These are phyloP conservation scores for Endotrypanum monterogeii DNA, from an alignment of 208 protist species.

Conservation along the genomic window DNA sequence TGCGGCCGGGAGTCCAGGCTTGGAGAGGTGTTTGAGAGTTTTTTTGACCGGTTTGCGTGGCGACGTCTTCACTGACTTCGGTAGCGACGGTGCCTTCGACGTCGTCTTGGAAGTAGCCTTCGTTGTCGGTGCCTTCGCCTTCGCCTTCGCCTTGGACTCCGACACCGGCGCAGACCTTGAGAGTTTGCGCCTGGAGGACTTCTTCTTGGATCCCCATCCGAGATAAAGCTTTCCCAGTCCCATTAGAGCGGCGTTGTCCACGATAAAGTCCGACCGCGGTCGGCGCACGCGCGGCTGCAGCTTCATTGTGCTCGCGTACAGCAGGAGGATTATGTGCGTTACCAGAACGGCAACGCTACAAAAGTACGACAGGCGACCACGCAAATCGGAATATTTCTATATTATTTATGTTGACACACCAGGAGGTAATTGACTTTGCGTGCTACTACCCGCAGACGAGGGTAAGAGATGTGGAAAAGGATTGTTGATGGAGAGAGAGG, in stretches of 20 bases:
- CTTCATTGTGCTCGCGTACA: no score
- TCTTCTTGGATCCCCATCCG: slow-evolving; percentile 22
- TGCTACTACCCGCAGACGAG: not conserved
- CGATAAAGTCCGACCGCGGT: slow-evolving; percentile 29
- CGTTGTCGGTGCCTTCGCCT: not conserved
- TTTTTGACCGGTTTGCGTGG: slow-evolving; percentile 11
- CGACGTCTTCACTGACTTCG: not conserved
- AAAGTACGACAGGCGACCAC: no score
- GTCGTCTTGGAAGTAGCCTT: not conserved
- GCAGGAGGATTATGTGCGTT: no score
- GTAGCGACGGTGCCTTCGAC: not conserved
- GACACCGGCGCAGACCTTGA: not conserved
- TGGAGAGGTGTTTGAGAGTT: not conserved
- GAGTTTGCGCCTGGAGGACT: not conserved
- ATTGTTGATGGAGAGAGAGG: not conserved
- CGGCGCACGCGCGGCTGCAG: slow-evolving; percentile 33
- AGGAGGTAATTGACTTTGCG: not conserved
- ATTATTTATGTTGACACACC: not conserved
- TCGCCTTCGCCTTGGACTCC: not conserved
- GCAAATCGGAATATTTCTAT: not conserved
- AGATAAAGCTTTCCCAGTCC: slow-evolving; percentile 38
- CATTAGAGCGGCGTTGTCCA: slow-evolving; percentile 40
- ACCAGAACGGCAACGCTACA: not conserved
- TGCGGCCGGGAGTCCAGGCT: not conserved
- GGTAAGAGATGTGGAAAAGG: not conserved